Evolutionary conservation across 306 rosid species (phyloP), one percentile per base, ranked within the genome.

Genomic region (Amphicarpaea edgeworthii): DNA sequence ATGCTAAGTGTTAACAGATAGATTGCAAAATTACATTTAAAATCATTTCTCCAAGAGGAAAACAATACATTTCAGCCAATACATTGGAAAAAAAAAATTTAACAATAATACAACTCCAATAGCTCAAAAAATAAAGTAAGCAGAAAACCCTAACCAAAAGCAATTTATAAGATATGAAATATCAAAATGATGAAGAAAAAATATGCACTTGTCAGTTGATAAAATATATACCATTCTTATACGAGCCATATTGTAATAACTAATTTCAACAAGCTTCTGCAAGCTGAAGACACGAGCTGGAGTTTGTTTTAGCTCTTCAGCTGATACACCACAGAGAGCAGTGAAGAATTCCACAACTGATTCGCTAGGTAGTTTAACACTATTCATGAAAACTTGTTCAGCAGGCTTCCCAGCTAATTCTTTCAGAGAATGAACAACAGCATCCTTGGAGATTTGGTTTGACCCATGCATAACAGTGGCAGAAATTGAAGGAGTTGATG

Each of bases 241-340:
- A 62, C 99, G 99, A 78, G 97, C 97, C 97, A 92, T 96, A 77
- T 96, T 96, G 83, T 92, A 96, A 82, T 96, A 96, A 85, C 99
- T 96, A 77, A 96, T 96, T 84, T 96, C 99, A 77, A 96, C 98
- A 81, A 96, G 99, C 78, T 96, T 96, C 81, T 96, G 99, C 91
- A 96, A 85, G 87, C 99, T 96, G 89, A 90, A 96, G 83, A 96
- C 99, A 70, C 99, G 99, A 60, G 97, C 97, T 51, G 98, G 98
- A 21, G 86, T 81, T 89, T 96, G 99, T 72, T 90, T 92, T 62
- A 96, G 88, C 85, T 96, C 99, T 85, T 96, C 99, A 70, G 97
- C 97, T 23, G 99, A 96, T 74, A 93, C 99, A 77, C 99, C 96
- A 65, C 99, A 96, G 68, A 96, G 96, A 69, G 98, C 98, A 83